Evolutionary conservation across 768 basidiomycete genomes (phyloP), one percentile per base, ranked within the genome.

Genomic region (Termitomyces sp.): DNA sequence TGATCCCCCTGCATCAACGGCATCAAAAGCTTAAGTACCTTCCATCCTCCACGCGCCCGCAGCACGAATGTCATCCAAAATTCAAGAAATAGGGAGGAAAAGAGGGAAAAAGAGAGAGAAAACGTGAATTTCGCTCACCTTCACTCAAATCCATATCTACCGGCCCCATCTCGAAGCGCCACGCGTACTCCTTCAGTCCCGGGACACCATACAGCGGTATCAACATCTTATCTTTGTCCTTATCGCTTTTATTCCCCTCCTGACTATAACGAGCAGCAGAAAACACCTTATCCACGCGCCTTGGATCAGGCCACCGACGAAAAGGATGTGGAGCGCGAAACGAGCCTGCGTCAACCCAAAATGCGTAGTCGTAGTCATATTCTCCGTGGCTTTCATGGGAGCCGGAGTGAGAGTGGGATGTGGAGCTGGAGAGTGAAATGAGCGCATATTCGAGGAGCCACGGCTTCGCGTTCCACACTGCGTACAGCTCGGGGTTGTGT

Each of bases 261-360:
- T 16, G 35, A n/a, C 52, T 34, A 38, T 6, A 68, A 70, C n/a
- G 17, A 4, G 48, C 21, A 4, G 21, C 10, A 10, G 67, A 67
- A 54, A 69, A 82, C 1, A 82, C 60, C 32, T 73, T 59, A 25
- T 74, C 66, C 2, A 83, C 71, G 14, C 78, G 68, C 11, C 31
- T 57, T 4, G 68, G 63, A 59, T 78, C 74, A 3, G 83, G 84
- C 84, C 84, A 85, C n/a, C 37, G 42, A 4, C 54, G 55, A 62
- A 79, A 84, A 12, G 58, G 57, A 66, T 84, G 81, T 0, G 69
- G 62, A 19, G 65, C 54, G 14, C 82, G 65, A 61, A 85, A 82
- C 58, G 80, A 79, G 7, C 79, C 82, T 2, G 82, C 81, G 59
- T 85, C 83, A 35, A 69, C 75, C 83, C 83, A 85, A 59, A 85